Evolutionary conservation across 768 basidiomycete genomes (phyloP), one percentile per base, ranked within the genome.

Genomic region (Tricholoma bakamatsutake): DNA sequence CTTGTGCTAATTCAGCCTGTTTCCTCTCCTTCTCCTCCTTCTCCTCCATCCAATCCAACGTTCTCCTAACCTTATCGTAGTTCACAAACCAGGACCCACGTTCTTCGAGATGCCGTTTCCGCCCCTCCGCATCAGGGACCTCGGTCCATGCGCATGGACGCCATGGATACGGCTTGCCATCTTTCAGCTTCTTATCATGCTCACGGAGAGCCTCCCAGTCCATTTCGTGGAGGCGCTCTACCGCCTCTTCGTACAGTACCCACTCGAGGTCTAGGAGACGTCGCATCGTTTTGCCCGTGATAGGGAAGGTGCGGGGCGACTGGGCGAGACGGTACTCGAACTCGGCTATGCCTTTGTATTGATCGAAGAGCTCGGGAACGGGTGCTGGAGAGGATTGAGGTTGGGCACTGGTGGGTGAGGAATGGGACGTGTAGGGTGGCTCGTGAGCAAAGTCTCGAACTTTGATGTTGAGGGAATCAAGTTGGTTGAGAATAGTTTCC

Each of bases 391-490:
- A 18, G 24, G 9, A 54, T 28, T 21, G 30, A 24, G 56, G 31
- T 24, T 43, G 24, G 24, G 47, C 34, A n/a, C 56, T 53, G 11
- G 54, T 45, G 31, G 52, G 50, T 9, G 55, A 15, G 17, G 61
- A 39, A 18, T 56, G 40, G n/a, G 53, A 4, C 1, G 56, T 28
- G 8, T 52, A 35, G 47, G 35, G 48, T 18, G 59, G 18, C 24
- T 55, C 57, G 52, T 67, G 71, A 4, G 73, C 78, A 53, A 65
- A 79, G 62, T 79, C 78, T 17, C 70, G 70, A 15, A 76, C 67
- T 65, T 73, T 76, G 66, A 78, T 71, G 18, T 67, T 71, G 3
- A 57, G 64, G n/a, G 37, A 31, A 3, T 66, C 53, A 10, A 75
- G 59, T 8, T 62, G 54, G 4, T 57, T 55, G 4, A 67, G 61